These are phyloP conservation scores for Mycoemilia scoparia DNA, from an alignment of 192 early-diverging fungal species.

Conservation along the genomic window DNA sequence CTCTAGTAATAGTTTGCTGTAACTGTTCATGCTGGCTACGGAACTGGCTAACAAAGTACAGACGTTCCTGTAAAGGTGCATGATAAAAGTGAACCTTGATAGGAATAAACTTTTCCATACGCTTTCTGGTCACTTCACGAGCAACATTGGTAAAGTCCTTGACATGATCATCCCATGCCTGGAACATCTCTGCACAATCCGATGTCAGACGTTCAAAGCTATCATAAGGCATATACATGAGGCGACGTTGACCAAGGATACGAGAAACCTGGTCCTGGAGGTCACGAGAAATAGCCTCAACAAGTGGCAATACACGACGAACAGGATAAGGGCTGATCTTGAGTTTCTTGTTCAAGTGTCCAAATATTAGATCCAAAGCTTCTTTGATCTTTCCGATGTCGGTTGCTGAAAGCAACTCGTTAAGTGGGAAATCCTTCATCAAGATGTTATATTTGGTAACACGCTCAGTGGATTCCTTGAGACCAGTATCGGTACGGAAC, in stretches of 20 bases:
- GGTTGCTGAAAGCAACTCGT: constrained; percentile 88
- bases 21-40: constrained; percentile 95
- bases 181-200: constrained; percentile 74
- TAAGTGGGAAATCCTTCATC: constrained; percentile 97
- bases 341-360: constrained; percentile 94
- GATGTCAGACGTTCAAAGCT: constrained; percentile 78
- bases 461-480: constrained; percentile 85
- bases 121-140: constrained; percentile 83
- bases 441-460: constrained; percentile 90
- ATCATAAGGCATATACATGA: constrained; percentile 86
- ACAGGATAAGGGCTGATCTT: constrained; percentile 85
- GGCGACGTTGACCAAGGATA: constrained; percentile 65
- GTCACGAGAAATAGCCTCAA: constrained; percentile 88
- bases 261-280: constrained; percentile 81
- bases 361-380: constrained; percentile 69
- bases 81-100: constrained; percentile 90
- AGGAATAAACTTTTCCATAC: constrained; percentile 82
- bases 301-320: constrained; percentile 75
- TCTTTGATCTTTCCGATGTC: constrained; percentile 70
- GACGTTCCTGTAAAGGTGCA: constrained; percentile 80
- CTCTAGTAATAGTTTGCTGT: constrained; percentile 85
- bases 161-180: constrained; percentile 83
- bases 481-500: constrained; percentile 92
- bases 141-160: constrained; percentile 94
- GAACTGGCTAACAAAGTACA: constrained; percentile 78